Evolutionary conservation across 352 stramenopile species (phyloP).

Genomic region (Pythium phragmiticola): DNA sequence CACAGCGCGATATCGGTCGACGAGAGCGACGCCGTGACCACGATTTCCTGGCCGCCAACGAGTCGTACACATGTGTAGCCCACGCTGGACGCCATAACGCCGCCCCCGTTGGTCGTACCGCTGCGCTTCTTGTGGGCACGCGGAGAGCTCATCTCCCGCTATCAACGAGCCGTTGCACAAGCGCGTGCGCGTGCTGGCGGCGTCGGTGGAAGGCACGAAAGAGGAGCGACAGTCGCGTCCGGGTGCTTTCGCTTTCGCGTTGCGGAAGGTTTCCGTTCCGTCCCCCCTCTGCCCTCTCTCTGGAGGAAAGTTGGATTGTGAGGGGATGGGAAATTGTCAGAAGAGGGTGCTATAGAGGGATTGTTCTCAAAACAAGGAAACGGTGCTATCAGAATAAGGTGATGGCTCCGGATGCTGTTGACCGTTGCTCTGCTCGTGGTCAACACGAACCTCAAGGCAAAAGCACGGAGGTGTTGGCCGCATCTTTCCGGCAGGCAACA

Average conservation of each 20-base stretch:
- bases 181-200: neutral
- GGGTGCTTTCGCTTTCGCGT: neutral
- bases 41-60: slow-evolving; percentile 18
- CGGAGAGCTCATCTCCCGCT: slow-evolving; percentile 14
- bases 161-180: neutral
- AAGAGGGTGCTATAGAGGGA: no score
- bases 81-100: neutral
- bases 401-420: no score
- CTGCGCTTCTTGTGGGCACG: slow-evolving; percentile 2
- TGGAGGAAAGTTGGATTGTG: slow-evolving; percentile 1
- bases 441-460: no score
- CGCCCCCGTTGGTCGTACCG: slow-evolving; percentile 1
- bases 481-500: no score
- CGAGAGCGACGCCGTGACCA: slow-evolving; percentile 19
- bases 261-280: slow-evolving; percentile 1
- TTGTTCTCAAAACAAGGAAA: no score
- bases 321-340: neutral
- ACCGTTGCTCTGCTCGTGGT: no score
- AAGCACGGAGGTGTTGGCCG: no score
- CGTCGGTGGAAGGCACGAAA: neutral
- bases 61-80: slow-evolving; percentile 5
- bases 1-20: slow-evolving; percentile 13
- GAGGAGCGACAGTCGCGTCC: neutral
- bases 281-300: neutral
- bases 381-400: no score